phyloP scores from a whole-genome alignment of 176 grass and related monocot species.

The Rhynchospora tenuis region DNA sequence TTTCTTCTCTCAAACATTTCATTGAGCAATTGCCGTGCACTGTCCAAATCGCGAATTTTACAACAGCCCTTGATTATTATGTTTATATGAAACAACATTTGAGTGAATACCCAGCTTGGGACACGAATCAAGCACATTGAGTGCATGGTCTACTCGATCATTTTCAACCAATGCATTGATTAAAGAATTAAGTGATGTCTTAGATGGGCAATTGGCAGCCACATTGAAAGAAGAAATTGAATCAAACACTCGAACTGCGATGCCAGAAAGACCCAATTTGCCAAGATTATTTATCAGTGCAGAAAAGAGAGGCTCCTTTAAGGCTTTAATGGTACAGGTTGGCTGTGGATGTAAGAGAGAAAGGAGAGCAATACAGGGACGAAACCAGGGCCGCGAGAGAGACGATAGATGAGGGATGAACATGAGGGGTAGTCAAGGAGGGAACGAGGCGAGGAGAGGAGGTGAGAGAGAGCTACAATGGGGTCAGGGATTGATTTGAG shows the following conservation, averaged over 20 bases:
- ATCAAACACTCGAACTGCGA: conserved; percentile 45
- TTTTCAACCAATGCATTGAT: conserved; percentile 60
- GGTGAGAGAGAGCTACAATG: conserved; percentile 36
- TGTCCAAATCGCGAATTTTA: conserved; percentile 27
- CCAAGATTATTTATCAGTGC: conserved; percentile 62
- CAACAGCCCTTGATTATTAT: conserved; percentile 57
- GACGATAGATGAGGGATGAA: conserved; percentile 65
- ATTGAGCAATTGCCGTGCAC: conserved; percentile 48
- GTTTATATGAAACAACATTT: conserved; percentile 86
- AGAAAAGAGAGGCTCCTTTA: conserved; percentile 41
- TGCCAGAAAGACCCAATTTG: conserved; percentile 39
- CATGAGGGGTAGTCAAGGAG: conserved; percentile 60
- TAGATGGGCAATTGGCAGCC: conserved; percentile 37
- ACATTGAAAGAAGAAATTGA: conserved; percentile 47
- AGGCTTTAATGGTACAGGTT: conserved; percentile 42
- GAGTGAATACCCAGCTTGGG: conserved; percentile 46
- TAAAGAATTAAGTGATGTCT: conserved; percentile 59
- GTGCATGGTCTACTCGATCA: conserved; percentile 32
- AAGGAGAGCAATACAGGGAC: conserved; percentile 41
- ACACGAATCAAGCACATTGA: conserved; percentile 36
- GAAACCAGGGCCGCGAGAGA: conserved; percentile 51
- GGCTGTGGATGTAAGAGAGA: conserved; percentile 42
- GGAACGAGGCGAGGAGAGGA: conserved; percentile 36
- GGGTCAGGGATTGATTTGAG: conserved; percentile 69
- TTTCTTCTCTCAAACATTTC: conserved; percentile 65